phyloP scores from a whole-genome alignment of 2,329 filamentous ascomycete species.

The Penicillium palitans region DNA sequence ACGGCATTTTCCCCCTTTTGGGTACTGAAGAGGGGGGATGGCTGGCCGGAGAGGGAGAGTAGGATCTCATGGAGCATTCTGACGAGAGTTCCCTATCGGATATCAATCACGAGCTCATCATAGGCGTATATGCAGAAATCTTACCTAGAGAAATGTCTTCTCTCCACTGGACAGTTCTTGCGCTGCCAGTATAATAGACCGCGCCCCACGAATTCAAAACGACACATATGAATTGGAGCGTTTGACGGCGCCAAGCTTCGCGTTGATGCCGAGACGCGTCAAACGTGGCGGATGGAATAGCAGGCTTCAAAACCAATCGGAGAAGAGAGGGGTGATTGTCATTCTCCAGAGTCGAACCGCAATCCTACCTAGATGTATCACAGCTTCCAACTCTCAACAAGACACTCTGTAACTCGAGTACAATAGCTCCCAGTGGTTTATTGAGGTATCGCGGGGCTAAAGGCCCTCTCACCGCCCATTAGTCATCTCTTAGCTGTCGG shows the following conservation, averaged over 20 bases:
- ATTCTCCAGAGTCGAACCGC: neutral
- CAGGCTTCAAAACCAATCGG: neutral
- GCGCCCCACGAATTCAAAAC: slow-evolving; percentile 48
- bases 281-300: neutral
- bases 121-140: slow-evolving; percentile 20
- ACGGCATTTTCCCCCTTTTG: slow-evolving; percentile 51
- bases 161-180: slow-evolving; percentile 27
- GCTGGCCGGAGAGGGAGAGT: slow-evolving; percentile 90
- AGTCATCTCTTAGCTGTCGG: slow-evolving; percentile 21
- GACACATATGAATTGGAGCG: slow-evolving; percentile 42
- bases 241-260: slow-evolving; percentile 10
- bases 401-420: neutral
- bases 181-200: slow-evolving; percentile 46
- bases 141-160: slow-evolving; percentile 30
- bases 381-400: neutral
- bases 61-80: slow-evolving; percentile 97
- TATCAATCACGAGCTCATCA: neutral
- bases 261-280: slow-evolving; percentile 19
- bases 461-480: slow-evolving; percentile 10
- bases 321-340: neutral
- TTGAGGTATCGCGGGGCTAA: slow-evolving; percentile 8
- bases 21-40: slow-evolving; percentile 76
- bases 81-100: slow-evolving; percentile 17
- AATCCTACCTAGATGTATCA: neutral
- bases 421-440: neutral